Evolutionary conservation across 768 basidiomycete species (phyloP).

Genomic region (Boletus rufocinnamomeus): DNA sequence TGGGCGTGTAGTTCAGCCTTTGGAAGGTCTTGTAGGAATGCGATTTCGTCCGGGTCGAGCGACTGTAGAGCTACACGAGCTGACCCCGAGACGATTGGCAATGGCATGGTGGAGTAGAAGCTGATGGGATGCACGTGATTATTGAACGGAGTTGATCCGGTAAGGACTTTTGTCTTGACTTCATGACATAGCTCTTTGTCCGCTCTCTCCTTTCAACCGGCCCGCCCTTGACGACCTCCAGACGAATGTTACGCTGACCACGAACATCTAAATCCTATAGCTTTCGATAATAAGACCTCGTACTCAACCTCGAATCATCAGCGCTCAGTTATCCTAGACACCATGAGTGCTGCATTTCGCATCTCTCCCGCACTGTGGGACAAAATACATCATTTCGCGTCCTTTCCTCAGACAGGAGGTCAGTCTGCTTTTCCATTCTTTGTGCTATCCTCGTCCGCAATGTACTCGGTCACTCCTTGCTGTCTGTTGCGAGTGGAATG

Average conservation of each 20-base stretch:
- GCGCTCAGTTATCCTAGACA: background rate
- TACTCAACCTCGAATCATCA: background rate
- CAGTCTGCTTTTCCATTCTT: constrained; percentile 23
- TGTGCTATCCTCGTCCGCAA: background rate
- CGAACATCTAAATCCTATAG: background rate
- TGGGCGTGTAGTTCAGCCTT: constrained; percentile 90
- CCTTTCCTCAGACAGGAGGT: constrained; percentile 93
- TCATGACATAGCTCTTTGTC: background rate
- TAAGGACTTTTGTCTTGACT: background rate
- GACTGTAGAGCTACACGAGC: constrained; percentile 55
- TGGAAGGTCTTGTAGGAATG: constrained; percentile 63
- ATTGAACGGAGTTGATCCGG: constrained; percentile 1
- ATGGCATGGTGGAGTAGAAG: too few species aligned
- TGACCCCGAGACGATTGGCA: constrained; percentile 24
- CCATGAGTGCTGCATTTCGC: constrained; percentile 54
- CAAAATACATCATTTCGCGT: constrained; percentile 87
- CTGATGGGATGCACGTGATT: constrained; percentile 16
- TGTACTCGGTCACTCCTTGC: too few species aligned
- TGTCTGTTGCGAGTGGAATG: background rate
- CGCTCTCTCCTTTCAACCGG: background rate
- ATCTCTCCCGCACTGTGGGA: constrained; percentile 85
- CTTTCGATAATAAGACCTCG: background rate
- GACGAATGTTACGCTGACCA: constrained; percentile 9
- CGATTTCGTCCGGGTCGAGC: constrained; percentile 50
- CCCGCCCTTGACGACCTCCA: background rate